Evolutionary conservation across 75 land plant species (phyloP), one percentile per base, ranked within the genome.

Genomic region (Pinus tabuliformis): DNA sequence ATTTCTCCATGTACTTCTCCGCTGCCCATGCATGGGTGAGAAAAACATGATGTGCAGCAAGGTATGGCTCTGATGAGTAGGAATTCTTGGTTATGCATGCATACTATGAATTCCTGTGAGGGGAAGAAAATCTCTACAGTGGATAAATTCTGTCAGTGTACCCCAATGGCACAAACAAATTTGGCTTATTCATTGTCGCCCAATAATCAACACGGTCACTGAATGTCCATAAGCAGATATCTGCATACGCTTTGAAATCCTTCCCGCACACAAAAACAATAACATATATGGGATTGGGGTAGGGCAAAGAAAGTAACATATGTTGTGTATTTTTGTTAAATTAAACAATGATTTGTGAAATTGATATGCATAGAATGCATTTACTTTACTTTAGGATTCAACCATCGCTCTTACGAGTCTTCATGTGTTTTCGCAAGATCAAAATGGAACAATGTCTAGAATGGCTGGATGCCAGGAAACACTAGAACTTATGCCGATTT

Each of bases 341-440:
- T 72, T 91, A 26, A 26, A 26, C 26, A 26, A 26, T 26, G 26
- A 26, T 26, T 26, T 26, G 26, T 37, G 39, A 37, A 37, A 37
- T 37, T 37, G 59, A 58, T 45, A 36, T 28, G 14, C 3, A 15
- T 16, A 28, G n/a, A 17, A 24, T 54, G 37, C 62, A 58, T 78
- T 45, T 83, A 90, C 92, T 85, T 82, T n/a, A 83, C 86, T 13
- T 83, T 63, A 17, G 92, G 84, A 76, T 59, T 81, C 6, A 91
- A 84, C 91, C 89, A 91, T 11, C 85, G 82, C 49, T 84, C 86
- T 59, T 78, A 86, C 58, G 79, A 71, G n/a, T 89, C 86, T 42
- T 91, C 83, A 5, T 87, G 86, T 57, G 84, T 86, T 65, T 89
- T 82, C 6, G 91, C 91, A 59, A 81, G 60, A 28, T 91, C 94